Conservation (phyloP, 129 eudicot genomes). For the Centella asiatica region DNA sequence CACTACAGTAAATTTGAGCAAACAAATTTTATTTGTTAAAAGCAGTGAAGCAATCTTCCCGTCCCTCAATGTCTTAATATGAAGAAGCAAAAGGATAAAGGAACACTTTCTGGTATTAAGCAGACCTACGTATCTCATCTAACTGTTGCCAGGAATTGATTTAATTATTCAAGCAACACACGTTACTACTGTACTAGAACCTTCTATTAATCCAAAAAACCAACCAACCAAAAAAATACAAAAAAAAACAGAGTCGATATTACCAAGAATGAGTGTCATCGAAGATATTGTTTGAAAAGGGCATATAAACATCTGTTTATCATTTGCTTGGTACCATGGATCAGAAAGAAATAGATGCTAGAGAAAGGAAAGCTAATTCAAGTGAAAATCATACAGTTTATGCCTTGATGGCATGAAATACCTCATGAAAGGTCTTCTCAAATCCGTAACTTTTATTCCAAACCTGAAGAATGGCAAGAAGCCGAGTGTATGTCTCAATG, state of each 20-base stretch:
- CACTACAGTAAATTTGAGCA: too few species aligned
- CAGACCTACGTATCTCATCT: too few species aligned
- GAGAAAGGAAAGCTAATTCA: neutral
- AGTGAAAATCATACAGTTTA: neutral
- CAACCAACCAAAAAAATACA: neutral
- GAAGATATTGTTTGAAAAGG: too few species aligned
- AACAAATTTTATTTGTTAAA: too few species aligned
- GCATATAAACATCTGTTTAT: too few species aligned
- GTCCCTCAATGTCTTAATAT: too few species aligned
- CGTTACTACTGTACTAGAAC: neutral
- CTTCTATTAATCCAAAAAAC: neutral
- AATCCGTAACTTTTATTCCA: conserved; percentile 54
- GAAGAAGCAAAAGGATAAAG: too few species aligned
- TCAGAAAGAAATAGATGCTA: neutral
- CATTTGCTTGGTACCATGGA: neutral
- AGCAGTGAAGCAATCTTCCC: too few species aligned
- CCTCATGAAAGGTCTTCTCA: conserved; percentile 37
- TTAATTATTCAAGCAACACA: neutral
- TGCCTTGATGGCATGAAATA: conserved; percentile 9
- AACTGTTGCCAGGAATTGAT: too few species aligned
- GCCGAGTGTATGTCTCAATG: conserved; percentile 57
- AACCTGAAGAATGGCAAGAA: conserved; percentile 82
- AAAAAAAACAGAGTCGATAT: neutral
- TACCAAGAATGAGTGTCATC: neutral
- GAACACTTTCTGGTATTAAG: too few species aligned